Evolutionary conservation across 129 eudicot species (phyloP).

Genomic region (Heracleum sosnowskyi): DNA sequence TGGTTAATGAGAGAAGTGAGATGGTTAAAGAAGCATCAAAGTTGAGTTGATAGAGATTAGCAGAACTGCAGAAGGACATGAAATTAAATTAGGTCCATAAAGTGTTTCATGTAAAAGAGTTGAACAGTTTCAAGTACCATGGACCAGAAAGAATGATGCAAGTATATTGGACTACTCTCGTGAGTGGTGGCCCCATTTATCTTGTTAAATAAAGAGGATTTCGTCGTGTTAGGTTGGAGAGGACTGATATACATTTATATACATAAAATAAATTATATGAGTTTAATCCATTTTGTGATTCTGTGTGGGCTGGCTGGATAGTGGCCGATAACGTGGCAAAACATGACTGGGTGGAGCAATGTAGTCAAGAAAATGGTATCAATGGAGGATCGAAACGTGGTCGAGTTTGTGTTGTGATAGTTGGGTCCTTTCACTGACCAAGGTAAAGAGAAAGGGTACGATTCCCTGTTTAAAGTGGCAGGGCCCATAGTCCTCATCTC

Average conservation of each 20-base stretch:
- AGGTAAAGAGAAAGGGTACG: conserved; percentile 7
- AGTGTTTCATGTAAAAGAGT: neutral
- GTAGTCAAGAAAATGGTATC: neutral
- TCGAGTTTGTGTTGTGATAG: neutral
- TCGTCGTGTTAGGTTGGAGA: neutral
- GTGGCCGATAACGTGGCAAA: neutral
- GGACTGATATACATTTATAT: neutral
- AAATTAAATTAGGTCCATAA: neutral
- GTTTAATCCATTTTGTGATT: neutral
- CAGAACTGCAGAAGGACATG: neutral
- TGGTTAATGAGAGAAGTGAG: no score
- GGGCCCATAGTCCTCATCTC: neutral
- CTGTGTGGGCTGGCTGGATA: neutral
- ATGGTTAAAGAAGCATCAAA: no score
- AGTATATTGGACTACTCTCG: conserved; percentile 7
- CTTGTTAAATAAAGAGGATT: conserved; percentile 3
- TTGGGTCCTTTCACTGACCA: neutral
- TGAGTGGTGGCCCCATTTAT: neutral
- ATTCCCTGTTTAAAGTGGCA: conserved; percentile 7
- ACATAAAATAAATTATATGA: neutral
- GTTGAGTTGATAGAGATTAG: neutral
- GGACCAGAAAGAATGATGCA: conserved; percentile 6
- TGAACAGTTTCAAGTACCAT: neutral
- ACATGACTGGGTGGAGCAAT: neutral
- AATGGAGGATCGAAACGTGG: conserved; percentile 11